Evolutionary conservation across 192 early-diverging fungal genomes (phyloP).

Genomic region (Podila verticillata): DNA sequence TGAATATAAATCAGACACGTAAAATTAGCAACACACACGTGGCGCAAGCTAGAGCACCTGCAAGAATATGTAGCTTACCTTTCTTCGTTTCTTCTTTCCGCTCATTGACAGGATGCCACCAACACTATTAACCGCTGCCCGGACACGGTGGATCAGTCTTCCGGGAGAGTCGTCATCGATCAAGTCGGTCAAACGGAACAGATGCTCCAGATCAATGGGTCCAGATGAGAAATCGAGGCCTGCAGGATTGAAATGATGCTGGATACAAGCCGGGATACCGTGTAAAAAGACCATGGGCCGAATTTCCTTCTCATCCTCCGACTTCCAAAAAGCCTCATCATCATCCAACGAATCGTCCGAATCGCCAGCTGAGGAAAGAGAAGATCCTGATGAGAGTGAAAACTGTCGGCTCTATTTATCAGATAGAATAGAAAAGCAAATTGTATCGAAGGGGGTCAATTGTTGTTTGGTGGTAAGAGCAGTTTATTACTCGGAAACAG

Average conservation of each 20-base stretch:
- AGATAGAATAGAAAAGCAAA: neutral
- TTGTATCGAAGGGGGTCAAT: neutral
- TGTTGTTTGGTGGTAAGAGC: neutral
- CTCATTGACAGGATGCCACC: conserved; percentile 15
- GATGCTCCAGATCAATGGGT: conserved; percentile 45
- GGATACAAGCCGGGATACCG: conserved; percentile 48
- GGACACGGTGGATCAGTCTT: conserved; percentile 30
- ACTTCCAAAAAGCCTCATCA: conserved; percentile 40
- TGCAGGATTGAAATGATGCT: conserved; percentile 48
- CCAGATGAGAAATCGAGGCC: conserved; percentile 45
- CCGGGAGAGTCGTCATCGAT: conserved; percentile 40
- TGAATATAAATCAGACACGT: neutral
- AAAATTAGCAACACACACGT: neutral
- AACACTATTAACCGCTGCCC: conserved; percentile 15
- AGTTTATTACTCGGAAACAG: conserved; percentile 21
- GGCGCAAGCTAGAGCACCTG: neutral
- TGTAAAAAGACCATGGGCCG: conserved; percentile 33
- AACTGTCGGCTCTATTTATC: conserved; percentile 43
- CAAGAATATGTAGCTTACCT: conserved; percentile 15
- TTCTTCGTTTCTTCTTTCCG: conserved; percentile 47
- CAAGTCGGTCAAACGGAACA: conserved; percentile 42
- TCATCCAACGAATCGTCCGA: conserved; percentile 42
- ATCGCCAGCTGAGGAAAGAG: conserved; percentile 44
- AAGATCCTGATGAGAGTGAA: conserved; percentile 48
- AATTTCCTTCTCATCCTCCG: conserved; percentile 39